Evolutionary conservation across 2,329 filamentous ascomycete species (phyloP).

Genomic region (Claviceps sorghi): DNA sequence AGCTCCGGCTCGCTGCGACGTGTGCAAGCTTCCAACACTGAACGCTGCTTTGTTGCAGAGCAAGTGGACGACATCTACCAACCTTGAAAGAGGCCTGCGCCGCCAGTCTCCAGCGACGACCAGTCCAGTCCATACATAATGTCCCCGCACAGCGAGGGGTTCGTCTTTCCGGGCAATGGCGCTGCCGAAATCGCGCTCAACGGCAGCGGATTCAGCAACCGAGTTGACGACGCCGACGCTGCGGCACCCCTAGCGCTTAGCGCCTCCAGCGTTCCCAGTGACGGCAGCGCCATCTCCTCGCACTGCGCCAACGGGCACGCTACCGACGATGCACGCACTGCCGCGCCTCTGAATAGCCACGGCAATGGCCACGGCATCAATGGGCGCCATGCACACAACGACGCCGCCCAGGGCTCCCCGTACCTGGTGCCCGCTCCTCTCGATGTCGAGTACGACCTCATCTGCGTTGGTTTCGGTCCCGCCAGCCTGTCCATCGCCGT

Average conservation of each 20-base stretch:
- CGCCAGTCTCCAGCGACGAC: not conserved
- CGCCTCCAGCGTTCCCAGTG: slow-evolving; percentile 1
- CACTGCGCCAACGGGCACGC: not conserved
- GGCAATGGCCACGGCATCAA: slow-evolving; percentile 3
- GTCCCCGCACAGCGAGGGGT: slow-evolving; percentile 21
- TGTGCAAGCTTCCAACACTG: not conserved
- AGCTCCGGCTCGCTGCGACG: not conserved
- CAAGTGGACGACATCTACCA: no score
- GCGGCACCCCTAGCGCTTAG: slow-evolving; percentile 1
- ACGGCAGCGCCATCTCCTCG: slow-evolving; percentile 6
- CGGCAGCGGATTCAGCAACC: slow-evolving; percentile 4
- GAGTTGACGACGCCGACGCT: slow-evolving; percentile 3
- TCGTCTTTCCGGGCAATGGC: slow-evolving; percentile 15
- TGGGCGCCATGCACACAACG: slow-evolving; percentile 10
- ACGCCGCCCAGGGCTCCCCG: slow-evolving; percentile 11
- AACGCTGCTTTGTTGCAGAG: not conserved
- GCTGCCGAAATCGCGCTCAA: slow-evolving; percentile 7
- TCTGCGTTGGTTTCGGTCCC: slow-evolving; percentile 87
- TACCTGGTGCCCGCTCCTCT: slow-evolving; percentile 35
- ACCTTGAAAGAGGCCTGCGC: not conserved
- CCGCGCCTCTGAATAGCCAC: slow-evolving; percentile 9
- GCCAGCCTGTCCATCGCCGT: slow-evolving; percentile 81
- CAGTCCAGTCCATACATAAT: slow-evolving; percentile 13
- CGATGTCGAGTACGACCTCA: slow-evolving; percentile 62
- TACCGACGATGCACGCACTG: slow-evolving; percentile 1